phyloP scores from a whole-genome alignment of 208 protist species.

The Strigomonas culicis region DNA sequence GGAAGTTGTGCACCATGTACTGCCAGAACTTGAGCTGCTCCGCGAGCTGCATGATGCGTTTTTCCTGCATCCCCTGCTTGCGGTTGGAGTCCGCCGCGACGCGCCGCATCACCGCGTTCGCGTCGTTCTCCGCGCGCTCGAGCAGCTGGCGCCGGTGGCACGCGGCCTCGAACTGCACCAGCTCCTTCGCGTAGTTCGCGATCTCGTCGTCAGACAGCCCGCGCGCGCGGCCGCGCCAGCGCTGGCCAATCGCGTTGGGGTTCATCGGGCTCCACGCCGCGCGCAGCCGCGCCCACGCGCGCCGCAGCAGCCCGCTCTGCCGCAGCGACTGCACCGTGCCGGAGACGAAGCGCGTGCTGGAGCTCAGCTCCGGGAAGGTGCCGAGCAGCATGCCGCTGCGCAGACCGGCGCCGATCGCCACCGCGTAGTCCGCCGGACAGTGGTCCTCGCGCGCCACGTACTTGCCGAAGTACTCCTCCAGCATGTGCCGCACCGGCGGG shows the following conservation, averaged over 20 bases:
- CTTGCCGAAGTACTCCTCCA: conserved; percentile 81
- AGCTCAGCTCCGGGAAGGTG: conserved; percentile 64
- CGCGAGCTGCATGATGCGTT: conserved; percentile 69
- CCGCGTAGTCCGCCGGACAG: conserved; percentile 88
- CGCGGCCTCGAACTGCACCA: conserved; percentile 87
- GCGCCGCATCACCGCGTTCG: conserved; percentile 87
- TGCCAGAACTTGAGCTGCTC: conserved; percentile 93
- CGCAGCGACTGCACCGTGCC: conserved; percentile 74
- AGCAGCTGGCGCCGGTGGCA: conserved; percentile 76
- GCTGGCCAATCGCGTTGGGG: conserved; percentile 85
- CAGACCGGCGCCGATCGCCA: conserved; percentile 79
- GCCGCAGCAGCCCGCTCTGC: conserved; percentile 35
- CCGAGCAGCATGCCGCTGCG: conserved; percentile 85
- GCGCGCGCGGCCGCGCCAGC: conserved; percentile 73
- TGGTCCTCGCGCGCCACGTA: conserved; percentile 49
- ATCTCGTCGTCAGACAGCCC: conserved; percentile 84
- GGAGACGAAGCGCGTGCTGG: conserved; percentile 75
- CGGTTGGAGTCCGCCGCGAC: conserved; percentile 78
- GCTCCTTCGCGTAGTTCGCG: conserved; percentile 84
- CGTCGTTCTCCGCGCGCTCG: conserved; percentile 81
- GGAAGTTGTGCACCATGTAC: conserved; percentile 92
- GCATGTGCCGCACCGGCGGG: conserved; percentile 82
- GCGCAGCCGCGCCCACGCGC: conserved; percentile 33
- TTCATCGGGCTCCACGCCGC: conserved; percentile 37
- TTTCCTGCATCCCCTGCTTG: conserved; percentile 89